These are phyloP conservation scores for Miamiensis avidus DNA, from an alignment of 169 alveolate genomes.

Conservation along the genomic window DNA sequence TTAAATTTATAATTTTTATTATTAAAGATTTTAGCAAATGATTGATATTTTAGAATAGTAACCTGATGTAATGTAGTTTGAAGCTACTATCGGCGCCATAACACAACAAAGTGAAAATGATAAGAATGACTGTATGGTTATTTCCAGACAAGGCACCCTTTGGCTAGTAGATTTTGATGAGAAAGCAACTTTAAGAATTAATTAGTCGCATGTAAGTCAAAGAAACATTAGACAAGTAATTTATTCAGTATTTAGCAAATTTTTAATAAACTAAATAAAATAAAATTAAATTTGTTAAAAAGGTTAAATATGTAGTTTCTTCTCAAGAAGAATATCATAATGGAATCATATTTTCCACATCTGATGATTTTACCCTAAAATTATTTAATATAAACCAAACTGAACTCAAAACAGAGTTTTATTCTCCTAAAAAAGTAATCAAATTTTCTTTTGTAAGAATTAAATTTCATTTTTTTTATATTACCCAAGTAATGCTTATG, in stretches of 20 bases:
- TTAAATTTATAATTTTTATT: too few relatives aligned
- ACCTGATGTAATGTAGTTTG: neutral
- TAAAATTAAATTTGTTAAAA: too few relatives aligned
- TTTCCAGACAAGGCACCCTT: neutral
- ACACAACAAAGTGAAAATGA: neutral
- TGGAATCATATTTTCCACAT: conserved; percentile 7
- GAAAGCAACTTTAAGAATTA: neutral
- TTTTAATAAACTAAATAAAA: too few relatives aligned
- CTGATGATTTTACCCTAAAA: conserved; percentile 17
- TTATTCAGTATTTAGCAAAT: neutral
- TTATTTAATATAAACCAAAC: neutral
- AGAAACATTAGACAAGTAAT: neutral
- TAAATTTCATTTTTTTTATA: too few relatives aligned
- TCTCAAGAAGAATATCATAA: neutral
- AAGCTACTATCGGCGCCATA: neutral
- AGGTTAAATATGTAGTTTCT: neutral
- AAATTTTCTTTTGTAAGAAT: too few relatives aligned
- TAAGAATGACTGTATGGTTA: neutral
- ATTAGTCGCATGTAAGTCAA: conserved; percentile 11
- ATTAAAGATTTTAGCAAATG: neutral
- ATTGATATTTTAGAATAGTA: neutral
- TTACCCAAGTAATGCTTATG: neutral
- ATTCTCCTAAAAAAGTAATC: conserved; percentile 14
- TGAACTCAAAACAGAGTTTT: conserved; percentile 16
- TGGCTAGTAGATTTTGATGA: conserved; percentile 25